Evolutionary conservation across 148 eudicot species (phyloP).

Genomic region (Camellia japonica): DNA sequence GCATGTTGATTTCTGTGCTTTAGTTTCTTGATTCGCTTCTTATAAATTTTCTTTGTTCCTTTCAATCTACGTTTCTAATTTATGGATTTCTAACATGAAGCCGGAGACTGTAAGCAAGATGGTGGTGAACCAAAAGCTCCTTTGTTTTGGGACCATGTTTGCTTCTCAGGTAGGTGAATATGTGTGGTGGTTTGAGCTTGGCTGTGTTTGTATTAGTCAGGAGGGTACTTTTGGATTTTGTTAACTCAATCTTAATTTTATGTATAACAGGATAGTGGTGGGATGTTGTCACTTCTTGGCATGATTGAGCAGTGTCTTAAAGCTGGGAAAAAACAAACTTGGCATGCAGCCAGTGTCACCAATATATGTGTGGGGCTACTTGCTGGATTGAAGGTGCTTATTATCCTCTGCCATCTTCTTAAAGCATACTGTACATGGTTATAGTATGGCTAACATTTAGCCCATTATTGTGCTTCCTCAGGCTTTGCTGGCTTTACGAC

Average conservation of each 20-base stretch:
- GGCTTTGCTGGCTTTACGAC: constrained; percentile 78
- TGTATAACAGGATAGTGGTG: constrained; percentile 70
- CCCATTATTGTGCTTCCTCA: constrained; percentile 32
- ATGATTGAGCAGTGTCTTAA: constrained; percentile 81
- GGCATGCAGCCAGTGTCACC: constrained; percentile 73
- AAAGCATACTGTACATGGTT: constrained; percentile 12
- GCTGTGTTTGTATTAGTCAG: not conserved
- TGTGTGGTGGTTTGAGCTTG: constrained; percentile 12
- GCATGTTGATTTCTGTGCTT: not conserved
- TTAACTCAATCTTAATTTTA: constrained; percentile 18
- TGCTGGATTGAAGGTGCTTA: constrained; percentile 83
- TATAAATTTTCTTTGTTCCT: not conserved
- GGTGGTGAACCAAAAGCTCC: constrained; percentile 94
- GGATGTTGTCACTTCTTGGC: constrained; percentile 75
- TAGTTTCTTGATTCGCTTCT: not conserved
- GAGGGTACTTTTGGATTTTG: constrained; percentile 3
- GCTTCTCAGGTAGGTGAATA: constrained; percentile 77
- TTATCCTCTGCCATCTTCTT: constrained; percentile 17
- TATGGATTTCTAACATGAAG: constrained; percentile 41
- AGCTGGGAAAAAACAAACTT: constrained; percentile 74
- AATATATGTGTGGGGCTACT: constrained; percentile 90
- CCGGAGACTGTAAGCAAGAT: constrained; percentile 88
- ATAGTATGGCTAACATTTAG: constrained; percentile 17
- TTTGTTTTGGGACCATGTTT: constrained; percentile 84
- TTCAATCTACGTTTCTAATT: constrained; percentile 3